phyloP scores from a whole-genome alignment of 2,329 filamentous ascomycete genomes.

The Ascocoryne sarcoides region DNA sequence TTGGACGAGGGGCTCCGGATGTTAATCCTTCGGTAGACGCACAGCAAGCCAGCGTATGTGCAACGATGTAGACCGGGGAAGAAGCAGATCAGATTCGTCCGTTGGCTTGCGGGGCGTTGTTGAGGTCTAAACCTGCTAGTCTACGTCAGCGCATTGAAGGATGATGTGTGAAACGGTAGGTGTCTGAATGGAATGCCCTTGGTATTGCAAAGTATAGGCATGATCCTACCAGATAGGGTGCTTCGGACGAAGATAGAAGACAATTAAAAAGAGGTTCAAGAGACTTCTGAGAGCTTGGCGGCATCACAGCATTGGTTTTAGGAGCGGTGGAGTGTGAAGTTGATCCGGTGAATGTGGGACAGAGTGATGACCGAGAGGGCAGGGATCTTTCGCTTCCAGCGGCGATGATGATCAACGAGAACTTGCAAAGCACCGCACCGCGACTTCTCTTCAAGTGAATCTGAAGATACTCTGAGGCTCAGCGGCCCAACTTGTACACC shows the following conservation, averaged over 20 bases:
- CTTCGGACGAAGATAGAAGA: constrained; percentile 5
- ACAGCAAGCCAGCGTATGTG: constrained; percentile 8
- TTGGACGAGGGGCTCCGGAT: constrained; percentile 9
- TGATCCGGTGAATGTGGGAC: constrained; percentile 13
- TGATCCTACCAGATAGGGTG: constrained; percentile 14
- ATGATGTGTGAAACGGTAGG: constrained; percentile 18
- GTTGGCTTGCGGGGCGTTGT: constrained; percentile 20
- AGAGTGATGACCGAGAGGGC: constrained; percentile 2
- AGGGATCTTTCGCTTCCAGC: too few species aligned
- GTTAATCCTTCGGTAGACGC: constrained; percentile 1
- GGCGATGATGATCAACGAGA: background rate
- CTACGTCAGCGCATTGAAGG: constrained; percentile 26
- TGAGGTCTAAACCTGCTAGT: constrained; percentile 24
- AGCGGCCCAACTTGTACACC: background rate
- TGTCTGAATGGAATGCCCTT: constrained; percentile 9
- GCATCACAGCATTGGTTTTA: constrained; percentile 1
- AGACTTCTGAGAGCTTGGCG: background rate
- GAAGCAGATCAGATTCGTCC: constrained; percentile 6
- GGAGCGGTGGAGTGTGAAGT: constrained; percentile 7
- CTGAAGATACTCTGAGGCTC: background rate
- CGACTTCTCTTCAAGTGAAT: background rate
- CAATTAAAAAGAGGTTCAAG: background rate
- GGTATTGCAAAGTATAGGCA: background rate
- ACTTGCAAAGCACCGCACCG: background rate
- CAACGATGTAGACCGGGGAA: constrained; percentile 16